Percentiles rank a stretch among this genome's conserved stretches.
Conservation (phyloP, 1,284 basidiomycete species). For the Macrocybe sp. region DNA sequence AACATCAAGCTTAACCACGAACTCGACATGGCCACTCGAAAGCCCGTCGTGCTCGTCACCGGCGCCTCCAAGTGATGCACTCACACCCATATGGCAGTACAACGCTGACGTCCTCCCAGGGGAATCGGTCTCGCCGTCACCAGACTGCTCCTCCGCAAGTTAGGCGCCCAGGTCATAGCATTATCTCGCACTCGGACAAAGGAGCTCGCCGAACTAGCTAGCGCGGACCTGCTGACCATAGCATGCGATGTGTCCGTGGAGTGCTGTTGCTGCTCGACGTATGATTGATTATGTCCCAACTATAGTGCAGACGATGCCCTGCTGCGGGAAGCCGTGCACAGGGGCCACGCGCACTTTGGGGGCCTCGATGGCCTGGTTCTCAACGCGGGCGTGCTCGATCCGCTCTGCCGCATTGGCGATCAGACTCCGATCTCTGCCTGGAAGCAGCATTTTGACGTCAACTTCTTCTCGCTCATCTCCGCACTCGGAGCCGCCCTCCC, state of each 20-base stretch:
- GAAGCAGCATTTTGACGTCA: constrained; percentile 72
- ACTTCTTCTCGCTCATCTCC: constrained; percentile 77
- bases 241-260: constrained; percentile 70
- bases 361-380: constrained; percentile 73
- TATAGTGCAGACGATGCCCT: constrained; percentile 53
- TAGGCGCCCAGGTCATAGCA: constrained; percentile 65
- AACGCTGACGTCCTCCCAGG: constrained; percentile 30
- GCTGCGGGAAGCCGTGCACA: constrained; percentile 45
- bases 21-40: constrained; percentile 16
- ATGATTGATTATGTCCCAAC: no score
- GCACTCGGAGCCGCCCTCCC: constrained; percentile 66
- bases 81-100: not conserved
- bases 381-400: constrained; percentile 69
- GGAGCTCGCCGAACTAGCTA: constrained; percentile 54
- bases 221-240: constrained; percentile 46
- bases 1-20: not conserved
- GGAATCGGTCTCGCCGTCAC: constrained; percentile 81
- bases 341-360: constrained; percentile 46
- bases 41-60: constrained; percentile 62
- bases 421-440: constrained; percentile 39
- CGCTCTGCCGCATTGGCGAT: constrained; percentile 35
- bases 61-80: constrained; percentile 67
- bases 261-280: constrained; percentile 1
- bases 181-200: constrained; percentile 66
- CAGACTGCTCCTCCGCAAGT: constrained; percentile 53